Conservation (phyloP, 306 rosid species). For the Gynostemma pentaphyllum region DNA sequence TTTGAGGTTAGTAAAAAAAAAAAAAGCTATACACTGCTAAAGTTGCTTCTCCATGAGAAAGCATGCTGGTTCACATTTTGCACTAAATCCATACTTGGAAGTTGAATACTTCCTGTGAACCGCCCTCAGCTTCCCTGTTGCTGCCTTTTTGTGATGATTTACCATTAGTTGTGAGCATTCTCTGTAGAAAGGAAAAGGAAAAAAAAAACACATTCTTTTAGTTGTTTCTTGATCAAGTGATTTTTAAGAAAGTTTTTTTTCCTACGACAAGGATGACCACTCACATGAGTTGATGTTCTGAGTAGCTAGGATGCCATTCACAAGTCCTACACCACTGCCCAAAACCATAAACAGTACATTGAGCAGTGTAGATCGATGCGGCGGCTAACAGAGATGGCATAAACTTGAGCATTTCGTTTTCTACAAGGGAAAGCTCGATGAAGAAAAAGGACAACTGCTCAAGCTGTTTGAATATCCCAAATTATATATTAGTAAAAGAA, state of each 20-base stretch:
- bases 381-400: slow-evolving; percentile 79
- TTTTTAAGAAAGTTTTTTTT: too few species aligned
- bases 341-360: slow-evolving; percentile 42
- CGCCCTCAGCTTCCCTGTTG: slow-evolving; percentile 70
- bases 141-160: slow-evolving; percentile 65
- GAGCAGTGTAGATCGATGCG: slow-evolving; percentile 72
- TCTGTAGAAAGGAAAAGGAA: slow-evolving; percentile 27
- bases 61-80: slow-evolving; percentile 60
- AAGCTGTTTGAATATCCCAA: slow-evolving; percentile 65
- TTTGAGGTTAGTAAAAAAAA: too few species aligned
- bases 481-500: too few species aligned
- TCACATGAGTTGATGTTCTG: slow-evolving; percentile 66
- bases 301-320: slow-evolving; percentile 77
- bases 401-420: slow-evolving; percentile 71
- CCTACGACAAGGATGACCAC: not conserved
- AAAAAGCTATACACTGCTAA: too few species aligned
- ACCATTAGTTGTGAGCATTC: slow-evolving; percentile 76
- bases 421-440: slow-evolving; percentile 81
- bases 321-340: slow-evolving; percentile 76
- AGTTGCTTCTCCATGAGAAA: slow-evolving; percentile 68
- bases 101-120: slow-evolving; percentile 70
- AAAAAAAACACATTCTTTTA: not conserved
- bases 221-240: too few species aligned
- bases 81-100: slow-evolving; percentile 41
- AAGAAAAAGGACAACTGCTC: slow-evolving; percentile 75